phyloP scores from a whole-genome alignment of 148 eudicot genomes.

The Oxyria digyna region DNA sequence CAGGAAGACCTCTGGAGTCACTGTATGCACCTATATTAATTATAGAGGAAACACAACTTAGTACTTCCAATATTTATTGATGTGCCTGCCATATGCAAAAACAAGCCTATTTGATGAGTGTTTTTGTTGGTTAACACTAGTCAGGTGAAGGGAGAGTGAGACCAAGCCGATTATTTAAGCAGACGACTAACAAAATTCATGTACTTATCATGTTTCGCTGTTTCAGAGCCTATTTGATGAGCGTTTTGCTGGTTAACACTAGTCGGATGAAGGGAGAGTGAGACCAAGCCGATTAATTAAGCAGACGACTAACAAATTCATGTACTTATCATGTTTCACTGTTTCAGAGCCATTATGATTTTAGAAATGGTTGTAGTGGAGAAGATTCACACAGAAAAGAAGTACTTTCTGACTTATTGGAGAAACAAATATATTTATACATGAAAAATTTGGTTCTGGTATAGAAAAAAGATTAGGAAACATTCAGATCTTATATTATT shows the following conservation, averaged over 20 bases:
- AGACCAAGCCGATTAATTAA: not conserved
- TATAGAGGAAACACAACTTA: conserved; percentile 3
- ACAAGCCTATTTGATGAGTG: not conserved
- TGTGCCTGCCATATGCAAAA: not conserved
- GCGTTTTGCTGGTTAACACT: not conserved
- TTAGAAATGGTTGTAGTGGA: not conserved
- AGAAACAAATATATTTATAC: not conserved
- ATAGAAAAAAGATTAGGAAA: not conserved
- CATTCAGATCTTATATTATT: not conserved
- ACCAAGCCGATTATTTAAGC: not conserved
- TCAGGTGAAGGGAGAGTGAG: no score
- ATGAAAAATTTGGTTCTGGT: not conserved
- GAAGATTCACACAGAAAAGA: not conserved
- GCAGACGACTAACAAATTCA: not conserved
- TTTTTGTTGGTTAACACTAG: not conserved
- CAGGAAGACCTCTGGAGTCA: conserved; percentile 95
- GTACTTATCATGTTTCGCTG: not conserved
- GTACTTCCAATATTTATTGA: not conserved
- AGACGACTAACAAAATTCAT: not conserved
- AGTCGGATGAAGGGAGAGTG: no score
- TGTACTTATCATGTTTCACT: not conserved
- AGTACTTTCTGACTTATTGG: not conserved
- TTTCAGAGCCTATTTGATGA: not conserved
- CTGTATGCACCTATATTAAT: conserved; percentile 79
- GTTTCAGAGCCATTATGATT: not conserved